These are phyloP conservation scores for Huntiella savannae DNA, from an alignment of 2,329 filamentous ascomycete species.

Conservation along the genomic window DNA sequence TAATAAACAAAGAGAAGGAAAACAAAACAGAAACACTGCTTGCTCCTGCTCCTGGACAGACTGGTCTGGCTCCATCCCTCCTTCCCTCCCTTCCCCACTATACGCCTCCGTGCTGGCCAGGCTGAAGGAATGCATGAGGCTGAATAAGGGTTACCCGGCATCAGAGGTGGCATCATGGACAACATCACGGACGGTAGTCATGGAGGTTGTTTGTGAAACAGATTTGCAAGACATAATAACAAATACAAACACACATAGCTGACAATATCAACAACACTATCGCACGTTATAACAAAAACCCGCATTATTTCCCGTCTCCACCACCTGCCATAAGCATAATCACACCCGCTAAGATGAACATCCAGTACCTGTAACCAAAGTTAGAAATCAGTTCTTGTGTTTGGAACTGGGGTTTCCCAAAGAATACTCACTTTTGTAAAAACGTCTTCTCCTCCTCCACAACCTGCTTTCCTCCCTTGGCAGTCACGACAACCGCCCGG, in stretches of 20 bases:
- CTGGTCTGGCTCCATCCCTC: background rate
- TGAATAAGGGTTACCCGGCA: background rate
- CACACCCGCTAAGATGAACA: slow-evolving; percentile 35
- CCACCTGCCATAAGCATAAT: slow-evolving; percentile 35
- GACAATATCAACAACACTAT: background rate
- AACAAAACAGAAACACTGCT: background rate
- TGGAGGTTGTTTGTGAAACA: background rate
- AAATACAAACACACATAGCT: background rate
- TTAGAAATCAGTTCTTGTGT: slow-evolving; percentile 1
- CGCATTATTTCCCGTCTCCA: slow-evolving; percentile 29
- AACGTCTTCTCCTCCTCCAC: slow-evolving; percentile 43
- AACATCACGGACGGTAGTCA: background rate
- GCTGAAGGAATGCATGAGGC: background rate
- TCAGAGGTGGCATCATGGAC: background rate
- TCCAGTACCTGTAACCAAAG: slow-evolving; percentile 38
- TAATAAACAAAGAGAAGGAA: slow-evolving; percentile 2
- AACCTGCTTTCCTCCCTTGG: slow-evolving; percentile 33
- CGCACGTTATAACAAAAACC: background rate
- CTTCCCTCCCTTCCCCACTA: too few relatives aligned
- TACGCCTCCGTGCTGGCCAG: background rate
- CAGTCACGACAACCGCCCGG: slow-evolving; percentile 40
- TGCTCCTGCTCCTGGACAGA: background rate
- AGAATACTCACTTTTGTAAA: slow-evolving; percentile 40
- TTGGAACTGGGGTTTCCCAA: background rate
- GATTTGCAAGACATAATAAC: background rate